Evolutionary conservation across 2,329 filamentous ascomycete genomes (phyloP).

Genomic region (Xylariaceae sp.): DNA sequence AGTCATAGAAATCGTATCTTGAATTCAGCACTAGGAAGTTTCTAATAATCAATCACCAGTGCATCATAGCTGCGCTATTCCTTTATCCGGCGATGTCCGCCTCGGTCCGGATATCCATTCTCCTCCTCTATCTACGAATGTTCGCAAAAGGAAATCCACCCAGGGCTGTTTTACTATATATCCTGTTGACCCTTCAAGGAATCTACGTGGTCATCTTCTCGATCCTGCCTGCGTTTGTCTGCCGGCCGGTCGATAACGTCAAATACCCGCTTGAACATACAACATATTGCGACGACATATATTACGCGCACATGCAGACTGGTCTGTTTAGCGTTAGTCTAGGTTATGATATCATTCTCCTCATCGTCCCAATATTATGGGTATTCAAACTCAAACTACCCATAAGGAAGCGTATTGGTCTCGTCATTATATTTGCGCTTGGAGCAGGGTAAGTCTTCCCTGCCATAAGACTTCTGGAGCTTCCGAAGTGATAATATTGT

Average conservation of each 20-base stretch:
- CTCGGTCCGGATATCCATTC: conserved; percentile 27
- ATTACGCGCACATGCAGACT: conserved; percentile 25
- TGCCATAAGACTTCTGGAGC: background rate
- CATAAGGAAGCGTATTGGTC: conserved; percentile 22
- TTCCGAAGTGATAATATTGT: background rate
- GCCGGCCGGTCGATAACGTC: conserved; percentile 19
- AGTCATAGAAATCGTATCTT: too few species aligned
- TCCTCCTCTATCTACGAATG: conserved; percentile 31
- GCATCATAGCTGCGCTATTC: conserved; percentile 22
- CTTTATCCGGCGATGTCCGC: conserved; percentile 31
- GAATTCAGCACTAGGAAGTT: background rate
- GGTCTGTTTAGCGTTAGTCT: conserved; percentile 31
- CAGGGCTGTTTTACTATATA: conserved; percentile 8
- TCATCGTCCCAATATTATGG: conserved; percentile 29
- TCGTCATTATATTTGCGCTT: conserved; percentile 26
- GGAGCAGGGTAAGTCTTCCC: conserved; percentile 19
- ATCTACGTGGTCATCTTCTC: conserved; percentile 28
- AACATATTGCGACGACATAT: conserved; percentile 22
- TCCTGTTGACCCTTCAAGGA: conserved; percentile 22
- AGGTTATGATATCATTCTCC: conserved; percentile 29
- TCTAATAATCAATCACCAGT: conserved; percentile 1
- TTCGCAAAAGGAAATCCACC: conserved; percentile 17
- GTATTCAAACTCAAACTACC: conserved; percentile 29
- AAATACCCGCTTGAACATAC: conserved; percentile 27
- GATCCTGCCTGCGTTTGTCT: conserved; percentile 30